A percentile compares a stretch with the other conserved stretches of the same genome.
Conservation (phyloP, 345 rosid genomes). For the Gossypium raimondii region DNA sequence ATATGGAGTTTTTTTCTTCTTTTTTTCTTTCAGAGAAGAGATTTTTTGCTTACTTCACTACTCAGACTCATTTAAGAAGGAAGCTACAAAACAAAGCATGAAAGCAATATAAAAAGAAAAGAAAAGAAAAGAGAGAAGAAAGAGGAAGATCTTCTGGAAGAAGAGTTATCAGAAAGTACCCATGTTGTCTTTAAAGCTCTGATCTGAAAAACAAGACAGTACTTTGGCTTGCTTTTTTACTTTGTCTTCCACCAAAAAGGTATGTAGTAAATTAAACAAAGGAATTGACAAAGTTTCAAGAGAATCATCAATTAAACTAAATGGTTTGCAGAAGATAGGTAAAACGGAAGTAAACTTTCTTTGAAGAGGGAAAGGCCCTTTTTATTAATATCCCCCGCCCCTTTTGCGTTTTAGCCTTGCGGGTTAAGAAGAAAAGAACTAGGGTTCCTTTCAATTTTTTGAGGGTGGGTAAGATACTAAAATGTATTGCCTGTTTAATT, state of each 20-base stretch:
- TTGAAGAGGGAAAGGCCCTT: not conserved
- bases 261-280: slow-evolving; percentile 10
- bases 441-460: slow-evolving; percentile 18
- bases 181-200: slow-evolving; percentile 34
- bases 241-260: slow-evolving; percentile 25
- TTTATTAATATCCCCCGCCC: not conserved
- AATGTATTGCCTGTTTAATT: no score
- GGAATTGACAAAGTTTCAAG: slow-evolving; percentile 23
- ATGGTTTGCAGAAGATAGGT: slow-evolving; percentile 19
- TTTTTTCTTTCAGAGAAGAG: slow-evolving; percentile 10
- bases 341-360: not conserved
- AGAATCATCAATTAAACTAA: slow-evolving; percentile 10
- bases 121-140: slow-evolving; percentile 1
- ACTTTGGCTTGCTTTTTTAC: slow-evolving; percentile 10
- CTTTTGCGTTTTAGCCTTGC: slow-evolving; percentile 2
- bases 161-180: slow-evolving; percentile 32
- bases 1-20: not conserved
- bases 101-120: not conserved
- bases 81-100: slow-evolving; percentile 21
- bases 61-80: slow-evolving; percentile 25
- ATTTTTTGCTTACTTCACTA: slow-evolving; percentile 1
- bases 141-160: slow-evolving; percentile 25
- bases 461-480: no score
- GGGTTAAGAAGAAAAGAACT: not conserved
- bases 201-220: slow-evolving; percentile 27